phyloP scores from a whole-genome alignment of 768 basidiomycete species.

The Phylloporus sp. region DNA sequence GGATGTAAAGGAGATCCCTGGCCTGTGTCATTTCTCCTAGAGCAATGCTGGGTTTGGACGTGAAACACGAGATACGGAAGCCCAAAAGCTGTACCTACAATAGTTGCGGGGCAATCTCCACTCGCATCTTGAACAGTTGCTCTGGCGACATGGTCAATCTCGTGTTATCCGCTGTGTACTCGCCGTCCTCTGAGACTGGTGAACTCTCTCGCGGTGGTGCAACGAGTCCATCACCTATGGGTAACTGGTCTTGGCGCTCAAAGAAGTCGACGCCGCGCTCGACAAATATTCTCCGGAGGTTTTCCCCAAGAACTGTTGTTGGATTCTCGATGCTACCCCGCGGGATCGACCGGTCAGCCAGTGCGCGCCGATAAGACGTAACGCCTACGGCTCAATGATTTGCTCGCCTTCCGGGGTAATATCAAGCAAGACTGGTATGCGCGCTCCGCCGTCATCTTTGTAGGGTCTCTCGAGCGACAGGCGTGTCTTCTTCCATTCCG shows the following conservation, averaged over 20 bases:
- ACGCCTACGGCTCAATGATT: conserved; percentile 66
- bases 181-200: conserved; percentile 25
- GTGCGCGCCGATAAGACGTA: conserved; percentile 1
- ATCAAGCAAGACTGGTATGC: conserved; percentile 60
- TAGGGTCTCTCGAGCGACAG: conserved; percentile 77
- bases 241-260: conserved; percentile 41
- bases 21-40: conserved; percentile 79
- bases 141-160: conserved; percentile 62
- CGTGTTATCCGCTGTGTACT: conserved; percentile 27
- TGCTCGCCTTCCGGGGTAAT: conserved; percentile 67
- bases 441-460: conserved; percentile 69
- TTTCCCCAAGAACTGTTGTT: conserved; percentile 57
- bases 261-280: conserved; percentile 79
- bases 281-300: conserved; percentile 62
- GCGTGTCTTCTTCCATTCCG: conserved; percentile 55
- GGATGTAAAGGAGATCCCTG: conserved; percentile 59
- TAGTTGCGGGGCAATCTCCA: conserved; percentile 66
- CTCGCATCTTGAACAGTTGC: conserved; percentile 69
- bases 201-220: conserved; percentile 26
- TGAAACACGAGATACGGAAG: conserved; percentile 10
- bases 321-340: conserved; percentile 49
- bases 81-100: conserved; percentile 48
- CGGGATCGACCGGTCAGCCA: conserved; percentile 19
- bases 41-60: conserved; percentile 49
- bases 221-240: conserved; percentile 18